Evolutionary conservation across 257 asterid genomes (phyloP).

Genomic region (Jacaranda copaia): DNA sequence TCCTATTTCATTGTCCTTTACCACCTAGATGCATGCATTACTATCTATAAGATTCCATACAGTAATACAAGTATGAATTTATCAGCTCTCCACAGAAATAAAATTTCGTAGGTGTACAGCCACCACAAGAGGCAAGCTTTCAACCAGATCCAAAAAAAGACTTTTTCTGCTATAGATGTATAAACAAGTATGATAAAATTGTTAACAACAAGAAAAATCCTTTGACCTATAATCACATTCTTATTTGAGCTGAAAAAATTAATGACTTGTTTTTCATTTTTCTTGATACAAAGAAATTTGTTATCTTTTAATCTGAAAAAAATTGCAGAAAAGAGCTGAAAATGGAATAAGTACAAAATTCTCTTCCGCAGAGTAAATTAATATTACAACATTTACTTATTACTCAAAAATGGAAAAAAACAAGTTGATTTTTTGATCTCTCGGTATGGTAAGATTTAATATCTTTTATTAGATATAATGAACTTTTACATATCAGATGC

Average conservation of each 20-base stretch:
- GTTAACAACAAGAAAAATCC: background rate
- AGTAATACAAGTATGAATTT: background rate
- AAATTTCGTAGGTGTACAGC: background rate
- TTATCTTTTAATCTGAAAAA: constrained; percentile 22
- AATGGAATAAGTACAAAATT: constrained; percentile 38
- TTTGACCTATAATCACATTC: constrained; percentile 11
- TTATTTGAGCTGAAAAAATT: constrained; percentile 10
- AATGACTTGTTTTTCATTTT: background rate
- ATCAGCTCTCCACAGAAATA: background rate
- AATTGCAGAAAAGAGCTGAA: constrained; percentile 40
- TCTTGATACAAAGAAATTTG: constrained; percentile 24
- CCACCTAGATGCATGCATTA: background rate
- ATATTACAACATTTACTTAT: constrained; percentile 27
- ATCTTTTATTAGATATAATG: constrained; percentile 32
- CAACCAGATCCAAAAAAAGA: background rate
- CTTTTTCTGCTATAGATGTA: background rate
- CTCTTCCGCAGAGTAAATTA: constrained; percentile 28
- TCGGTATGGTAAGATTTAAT: constrained; percentile 30
- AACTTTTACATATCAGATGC: constrained; percentile 59
- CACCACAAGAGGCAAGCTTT: background rate
- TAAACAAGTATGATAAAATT: constrained; percentile 11
- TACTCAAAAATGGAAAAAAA: constrained; percentile 12
- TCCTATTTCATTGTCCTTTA: background rate
- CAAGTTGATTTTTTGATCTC: constrained; percentile 30
- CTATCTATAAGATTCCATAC: constrained; percentile 5